Percentiles rank a stretch among this genome's conserved stretches.
Evolutionary conservation across 1,284 basidiomycete genomes (phyloP).

Genomic region (Marasmius sp.): DNA sequence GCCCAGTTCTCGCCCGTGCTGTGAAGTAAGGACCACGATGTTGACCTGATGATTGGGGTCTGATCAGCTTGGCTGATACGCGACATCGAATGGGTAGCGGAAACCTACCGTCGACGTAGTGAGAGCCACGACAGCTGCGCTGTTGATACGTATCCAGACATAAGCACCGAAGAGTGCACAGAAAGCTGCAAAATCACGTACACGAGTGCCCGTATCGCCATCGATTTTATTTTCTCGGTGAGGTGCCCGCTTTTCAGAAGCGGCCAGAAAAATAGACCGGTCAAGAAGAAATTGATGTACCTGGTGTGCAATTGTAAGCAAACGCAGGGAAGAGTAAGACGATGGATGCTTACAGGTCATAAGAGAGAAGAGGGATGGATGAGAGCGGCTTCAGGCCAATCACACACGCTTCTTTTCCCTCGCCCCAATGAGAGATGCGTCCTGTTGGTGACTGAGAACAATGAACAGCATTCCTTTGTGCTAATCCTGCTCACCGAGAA

Average conservation of each 20-base stretch:
- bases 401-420: constrained; percentile 35
- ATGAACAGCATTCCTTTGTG: not conserved
- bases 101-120: constrained; percentile 28
- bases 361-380: constrained; percentile 39
- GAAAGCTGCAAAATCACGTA: constrained; percentile 13
- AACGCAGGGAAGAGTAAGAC: constrained; percentile 8
- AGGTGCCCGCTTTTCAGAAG: constrained; percentile 30
- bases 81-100: not conserved
- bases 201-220: constrained; percentile 36
- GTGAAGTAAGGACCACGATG: constrained; percentile 40
- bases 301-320: constrained; percentile 15
- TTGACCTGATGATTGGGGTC: constrained; percentile 27
- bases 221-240: constrained; percentile 28
- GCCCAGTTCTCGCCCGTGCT: constrained; percentile 42
- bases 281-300: constrained; percentile 38
- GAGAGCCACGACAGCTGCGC: constrained; percentile 42
- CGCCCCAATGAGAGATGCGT: constrained; percentile 33
- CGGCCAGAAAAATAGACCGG: constrained; percentile 43
- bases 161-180: not conserved
- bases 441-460: constrained; percentile 20
- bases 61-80: not conserved
- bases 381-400: constrained; percentile 41
- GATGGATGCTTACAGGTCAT: constrained; percentile 35
- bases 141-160: constrained; percentile 8
- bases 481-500: constrained; percentile 27